These are phyloP conservation scores for Rubroboletus pulcherrimus DNA, from an alignment of 768 basidiomycete genomes.

Conservation along the genomic window DNA sequence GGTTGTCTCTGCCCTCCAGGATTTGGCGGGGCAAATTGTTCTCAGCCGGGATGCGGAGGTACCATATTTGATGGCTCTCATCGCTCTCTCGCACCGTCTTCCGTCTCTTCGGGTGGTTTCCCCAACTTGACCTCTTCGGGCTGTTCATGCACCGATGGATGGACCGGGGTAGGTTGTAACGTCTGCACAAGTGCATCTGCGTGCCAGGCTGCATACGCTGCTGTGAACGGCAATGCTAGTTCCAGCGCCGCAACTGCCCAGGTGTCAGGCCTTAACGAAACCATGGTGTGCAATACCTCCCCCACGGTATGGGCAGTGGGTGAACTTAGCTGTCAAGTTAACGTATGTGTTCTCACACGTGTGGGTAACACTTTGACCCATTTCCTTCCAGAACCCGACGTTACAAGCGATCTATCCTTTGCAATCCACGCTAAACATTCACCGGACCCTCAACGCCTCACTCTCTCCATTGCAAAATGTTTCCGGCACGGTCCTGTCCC, in stretches of 20 bases:
- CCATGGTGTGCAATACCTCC: constrained; percentile 66
- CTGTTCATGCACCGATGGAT: constrained; percentile 71
- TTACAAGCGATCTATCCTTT: constrained; percentile 72
- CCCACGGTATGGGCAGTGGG: constrained; percentile 74
- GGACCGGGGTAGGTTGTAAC: constrained; percentile 77
- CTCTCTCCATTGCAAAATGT: constrained; percentile 54
- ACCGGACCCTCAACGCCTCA: constrained; percentile 66
- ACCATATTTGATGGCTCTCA: constrained; percentile 70
- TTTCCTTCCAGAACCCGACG: constrained; percentile 66
- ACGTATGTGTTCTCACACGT: constrained; percentile 48
- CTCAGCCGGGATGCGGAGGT: constrained; percentile 72
- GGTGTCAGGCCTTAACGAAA: constrained; percentile 47
- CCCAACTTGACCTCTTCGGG: constrained; percentile 63
- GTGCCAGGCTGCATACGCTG: constrained; percentile 61
- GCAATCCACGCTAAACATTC: constrained; percentile 71
- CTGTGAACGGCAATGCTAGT: constrained; percentile 36
- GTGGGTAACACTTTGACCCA: not conserved
- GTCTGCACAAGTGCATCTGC: constrained; percentile 68
- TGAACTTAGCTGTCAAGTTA: constrained; percentile 81
- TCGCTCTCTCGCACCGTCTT: constrained; percentile 46
- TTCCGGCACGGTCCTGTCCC: constrained; percentile 30
- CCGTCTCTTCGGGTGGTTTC: constrained; percentile 38
- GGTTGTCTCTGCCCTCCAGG: constrained; percentile 77
- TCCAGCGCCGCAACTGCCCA: constrained; percentile 28
- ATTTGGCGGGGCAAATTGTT: constrained; percentile 70